A percentile compares a stretch with the other conserved stretches of the same genome.
These are phyloP conservation scores for Ophiosphaerella narmari DNA, from an alignment of 2,329 filamentous ascomycete genomes.

Conservation along the genomic window DNA sequence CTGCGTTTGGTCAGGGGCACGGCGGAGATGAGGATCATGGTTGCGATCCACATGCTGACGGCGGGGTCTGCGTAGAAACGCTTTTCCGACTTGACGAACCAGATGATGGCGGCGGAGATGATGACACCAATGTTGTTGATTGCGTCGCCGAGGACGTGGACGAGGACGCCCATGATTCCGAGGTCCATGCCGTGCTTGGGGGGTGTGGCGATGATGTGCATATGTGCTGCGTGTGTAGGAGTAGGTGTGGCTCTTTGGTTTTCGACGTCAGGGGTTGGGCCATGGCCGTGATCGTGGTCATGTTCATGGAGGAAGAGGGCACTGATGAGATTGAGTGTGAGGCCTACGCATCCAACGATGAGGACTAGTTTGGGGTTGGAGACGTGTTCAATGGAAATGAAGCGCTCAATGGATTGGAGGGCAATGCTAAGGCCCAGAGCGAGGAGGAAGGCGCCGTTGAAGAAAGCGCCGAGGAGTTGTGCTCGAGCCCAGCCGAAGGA, in stretches of 20 bases:
- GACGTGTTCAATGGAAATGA: slow-evolving; percentile 62
- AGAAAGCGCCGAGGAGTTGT: slow-evolving; percentile 75
- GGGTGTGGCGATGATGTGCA: slow-evolving; percentile 27
- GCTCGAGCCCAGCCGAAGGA: slow-evolving; percentile 80
- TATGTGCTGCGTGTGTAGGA: slow-evolving; percentile 29
- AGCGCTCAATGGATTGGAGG: slow-evolving; percentile 73
- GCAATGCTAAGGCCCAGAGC: slow-evolving; percentile 74
- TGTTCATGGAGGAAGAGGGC: slow-evolving; percentile 64
- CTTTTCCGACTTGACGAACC: slow-evolving; percentile 61
- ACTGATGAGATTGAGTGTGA: slow-evolving; percentile 70
- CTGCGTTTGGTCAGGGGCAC: slow-evolving; percentile 65
- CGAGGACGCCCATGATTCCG: slow-evolving; percentile 71
- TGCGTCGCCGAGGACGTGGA: slow-evolving; percentile 74
- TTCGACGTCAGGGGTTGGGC: slow-evolving; percentile 23
- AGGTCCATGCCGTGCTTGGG: slow-evolving; percentile 56
- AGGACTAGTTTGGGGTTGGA: slow-evolving; percentile 69
- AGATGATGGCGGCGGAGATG: slow-evolving; percentile 69
- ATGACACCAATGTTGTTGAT: slow-evolving; percentile 80
- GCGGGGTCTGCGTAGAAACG: slow-evolving; percentile 75
- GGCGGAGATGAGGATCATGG: slow-evolving; percentile 72
- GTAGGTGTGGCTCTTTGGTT: slow-evolving; percentile 13
- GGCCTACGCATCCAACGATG: slow-evolving; percentile 70
- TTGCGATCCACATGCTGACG: slow-evolving; percentile 68
- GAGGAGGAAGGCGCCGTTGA: slow-evolving; percentile 77
- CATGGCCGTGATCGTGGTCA: slow-evolving; percentile 50